These are phyloP conservation scores for Ramalina intermedia DNA, from an alignment of 495 filamentous ascomycete genomes.

Conservation along the genomic window DNA sequence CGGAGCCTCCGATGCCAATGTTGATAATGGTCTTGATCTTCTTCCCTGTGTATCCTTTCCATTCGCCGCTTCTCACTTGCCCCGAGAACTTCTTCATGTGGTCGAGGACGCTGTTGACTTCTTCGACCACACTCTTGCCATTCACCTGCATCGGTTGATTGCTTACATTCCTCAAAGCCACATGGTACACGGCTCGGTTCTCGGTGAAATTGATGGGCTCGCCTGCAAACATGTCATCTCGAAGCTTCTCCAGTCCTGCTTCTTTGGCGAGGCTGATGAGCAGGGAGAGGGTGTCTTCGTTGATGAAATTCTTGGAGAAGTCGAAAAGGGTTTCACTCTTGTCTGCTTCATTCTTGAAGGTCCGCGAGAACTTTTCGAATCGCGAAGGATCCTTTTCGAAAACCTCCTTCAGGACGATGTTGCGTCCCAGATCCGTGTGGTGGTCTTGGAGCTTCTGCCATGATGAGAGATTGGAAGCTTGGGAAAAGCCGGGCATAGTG, in stretches of 20 bases:
- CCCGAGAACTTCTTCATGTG: slow-evolving; percentile 98
- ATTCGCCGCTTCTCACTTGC: slow-evolving; percentile 83
- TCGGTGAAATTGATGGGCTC: slow-evolving; percentile 99
- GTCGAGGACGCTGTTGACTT: slow-evolving; percentile 75
- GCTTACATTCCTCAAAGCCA: slow-evolving; percentile 75
- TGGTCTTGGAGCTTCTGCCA: slow-evolving; percentile 86
- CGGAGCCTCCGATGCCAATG: slow-evolving; percentile 94
- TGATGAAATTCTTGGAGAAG: slow-evolving; percentile 98
- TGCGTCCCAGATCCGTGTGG: slow-evolving; percentile 65
- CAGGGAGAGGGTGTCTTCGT: slow-evolving; percentile 75
- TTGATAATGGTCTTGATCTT: slow-evolving; percentile 92
- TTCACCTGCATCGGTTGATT: slow-evolving; percentile 84
- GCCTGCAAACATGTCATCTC: slow-evolving; percentile 92
- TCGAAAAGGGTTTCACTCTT: slow-evolving; percentile 83
- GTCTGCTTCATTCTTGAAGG: slow-evolving; percentile 66
- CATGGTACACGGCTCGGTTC: slow-evolving; percentile 88
- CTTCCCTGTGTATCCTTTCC: slow-evolving; percentile 99
- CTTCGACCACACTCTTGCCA: slow-evolving; percentile 90
- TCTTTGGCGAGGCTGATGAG: slow-evolving; percentile 83
- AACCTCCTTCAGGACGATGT: slow-evolving; percentile 82
- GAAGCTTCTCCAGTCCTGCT: slow-evolving; percentile 77
- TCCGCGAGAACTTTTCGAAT: slow-evolving; percentile 79
- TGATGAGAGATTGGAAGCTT: slow-evolving; percentile 64
- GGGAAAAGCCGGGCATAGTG: slow-evolving; percentile 47
- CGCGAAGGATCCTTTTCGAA: slow-evolving; percentile 80